Percentiles rank a stretch among this genome's conserved stretches.
These are phyloP conservation scores for Zymoseptoria brevis DNA, from an alignment of 2,329 filamentous ascomycete species.

Conservation along the genomic window DNA sequence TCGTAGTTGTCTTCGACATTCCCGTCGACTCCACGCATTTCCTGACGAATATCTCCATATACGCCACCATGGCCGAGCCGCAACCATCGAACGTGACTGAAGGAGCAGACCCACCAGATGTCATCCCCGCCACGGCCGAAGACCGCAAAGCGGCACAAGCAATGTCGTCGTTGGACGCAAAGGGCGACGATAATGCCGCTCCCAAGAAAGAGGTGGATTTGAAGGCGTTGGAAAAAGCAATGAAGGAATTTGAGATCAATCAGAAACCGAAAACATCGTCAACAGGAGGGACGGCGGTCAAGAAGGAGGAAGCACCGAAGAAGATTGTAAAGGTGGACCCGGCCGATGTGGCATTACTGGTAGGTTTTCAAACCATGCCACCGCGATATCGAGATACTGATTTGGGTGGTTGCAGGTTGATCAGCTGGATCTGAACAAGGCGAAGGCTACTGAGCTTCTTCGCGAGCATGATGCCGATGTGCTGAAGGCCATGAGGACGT, in stretches of 20 bases:
- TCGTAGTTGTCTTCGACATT: too few species aligned
- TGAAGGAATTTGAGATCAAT: slow-evolving; percentile 50
- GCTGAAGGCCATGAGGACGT: slow-evolving; percentile 59
- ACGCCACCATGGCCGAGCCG: slow-evolving; percentile 50
- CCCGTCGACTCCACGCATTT: too few species aligned
- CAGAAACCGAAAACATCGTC: slow-evolving; percentile 37
- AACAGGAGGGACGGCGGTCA: slow-evolving; percentile 15
- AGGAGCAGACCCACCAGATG: slow-evolving; percentile 52
- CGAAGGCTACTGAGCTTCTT: slow-evolving; percentile 66
- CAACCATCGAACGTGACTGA: slow-evolving; percentile 53
- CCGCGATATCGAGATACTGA: background rate
- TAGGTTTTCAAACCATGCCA: slow-evolving; percentile 34
- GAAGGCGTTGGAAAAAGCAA: slow-evolving; percentile 63
- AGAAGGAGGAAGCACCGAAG: slow-evolving; percentile 29
- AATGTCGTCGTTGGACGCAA: slow-evolving; percentile 60
- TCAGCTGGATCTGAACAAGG: slow-evolving; percentile 63
- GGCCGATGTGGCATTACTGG: slow-evolving; percentile 61
- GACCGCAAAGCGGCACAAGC: slow-evolving; percentile 70
- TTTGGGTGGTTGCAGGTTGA: slow-evolving; percentile 46
- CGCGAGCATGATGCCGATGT: slow-evolving; percentile 63
- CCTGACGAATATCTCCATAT: background rate
- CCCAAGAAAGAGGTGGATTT: slow-evolving; percentile 56
- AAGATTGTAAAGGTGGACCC: slow-evolving; percentile 62
- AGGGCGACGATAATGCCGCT: slow-evolving; percentile 39
- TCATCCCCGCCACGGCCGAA: slow-evolving; percentile 54